Evolutionary conservation across 2,329 filamentous ascomycete species (phyloP), one percentile per base, ranked within the genome.

Genomic region (Metarhizium guizhouense): DNA sequence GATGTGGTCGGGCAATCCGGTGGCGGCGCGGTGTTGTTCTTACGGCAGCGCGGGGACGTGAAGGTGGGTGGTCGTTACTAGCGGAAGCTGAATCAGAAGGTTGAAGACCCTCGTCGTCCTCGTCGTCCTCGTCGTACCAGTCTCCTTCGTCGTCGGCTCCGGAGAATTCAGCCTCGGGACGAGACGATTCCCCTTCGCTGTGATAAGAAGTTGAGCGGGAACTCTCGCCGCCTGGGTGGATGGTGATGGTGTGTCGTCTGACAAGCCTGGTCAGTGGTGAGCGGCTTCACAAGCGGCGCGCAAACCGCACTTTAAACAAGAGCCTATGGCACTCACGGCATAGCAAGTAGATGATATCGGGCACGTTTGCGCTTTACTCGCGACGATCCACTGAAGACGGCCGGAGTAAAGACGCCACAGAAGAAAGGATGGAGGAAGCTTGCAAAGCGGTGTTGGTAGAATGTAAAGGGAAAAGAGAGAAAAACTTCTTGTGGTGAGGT

Each of bases 71-170:
- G 36, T 68, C 70, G 63, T 67, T 72, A 59, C 67, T 71, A 36
- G 67, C 67, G 43, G 82, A 85, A 18, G 81, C 82, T 7, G 82
- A 84, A 64, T 85, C 82, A 38, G 76, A 78, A 14, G 81, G 81
- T 2, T 80, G 76, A 59, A 83, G 63, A 40, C 80, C 79, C 64
- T 76, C 77, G 25, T 25, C 25, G 59, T 74, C 69, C 16, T 74
- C 67, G 60, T 71, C 70, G 51, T 67, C 63, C 10, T 47, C 58
- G 54, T 68, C 63, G 62, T 76, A 67, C 61, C 69, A 67, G 62
- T 76, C 76, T 59, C 74, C 72, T 45, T 73, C 70, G 20, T 73
- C 67, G 62, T 70, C 67, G 40, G 70, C 62, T 34, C 65, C 63
- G 60, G 66, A 63, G 51, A 67, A 65, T 20, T 65, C 64, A 14